These are phyloP conservation scores for Lactarius tabidus DNA, from an alignment of 768 basidiomycete genomes.

Conservation along the genomic window DNA sequence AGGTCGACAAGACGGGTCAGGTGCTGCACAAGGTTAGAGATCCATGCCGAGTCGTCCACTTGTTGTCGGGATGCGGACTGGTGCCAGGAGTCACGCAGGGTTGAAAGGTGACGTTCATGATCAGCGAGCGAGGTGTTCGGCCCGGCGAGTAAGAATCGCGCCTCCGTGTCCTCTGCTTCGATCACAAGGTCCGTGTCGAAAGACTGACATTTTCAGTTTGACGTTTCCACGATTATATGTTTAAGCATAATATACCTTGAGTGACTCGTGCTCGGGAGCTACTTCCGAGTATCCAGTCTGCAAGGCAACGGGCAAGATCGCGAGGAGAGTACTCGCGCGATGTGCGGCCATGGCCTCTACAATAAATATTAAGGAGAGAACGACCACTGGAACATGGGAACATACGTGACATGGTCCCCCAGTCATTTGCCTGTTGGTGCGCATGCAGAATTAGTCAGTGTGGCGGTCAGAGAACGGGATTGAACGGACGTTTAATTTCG, in stretches of 20 bases:
- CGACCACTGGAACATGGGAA: not conserved
- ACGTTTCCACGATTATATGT: no score
- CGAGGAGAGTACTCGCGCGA: slow-evolving; percentile 36
- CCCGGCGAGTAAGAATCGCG: slow-evolving; percentile 35
- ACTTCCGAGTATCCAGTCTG: slow-evolving; percentile 43
- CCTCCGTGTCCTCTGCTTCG: slow-evolving; percentile 33
- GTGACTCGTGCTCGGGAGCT: slow-evolving; percentile 42
- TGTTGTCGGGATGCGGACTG: slow-evolving; percentile 33
- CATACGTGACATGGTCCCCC: slow-evolving; percentile 61
- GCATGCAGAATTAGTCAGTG: not conserved
- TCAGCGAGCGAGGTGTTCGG: slow-evolving; percentile 19
- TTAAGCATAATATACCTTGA: slow-evolving; percentile 40
- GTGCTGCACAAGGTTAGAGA: slow-evolving; percentile 35
- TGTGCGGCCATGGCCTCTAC: slow-evolving; percentile 49
- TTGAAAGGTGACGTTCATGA: slow-evolving; percentile 29
- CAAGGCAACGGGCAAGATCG: slow-evolving; percentile 44
- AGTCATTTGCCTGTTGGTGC: slow-evolving; percentile 50
- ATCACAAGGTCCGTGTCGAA: slow-evolving; percentile 42
- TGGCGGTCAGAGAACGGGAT: not conserved
- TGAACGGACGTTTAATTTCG: slow-evolving; percentile 52
- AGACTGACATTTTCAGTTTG: slow-evolving; percentile 36
- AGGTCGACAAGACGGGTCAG: slow-evolving; percentile 39
- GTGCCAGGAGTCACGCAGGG: slow-evolving; percentile 33
- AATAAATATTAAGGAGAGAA: not conserved
- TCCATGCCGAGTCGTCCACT: slow-evolving; percentile 41